Percentiles rank a stretch among this genome's conserved stretches.
Evolutionary conservation across 129 eudicot genomes (phyloP).

Genomic region (Calendula officinalis): DNA sequence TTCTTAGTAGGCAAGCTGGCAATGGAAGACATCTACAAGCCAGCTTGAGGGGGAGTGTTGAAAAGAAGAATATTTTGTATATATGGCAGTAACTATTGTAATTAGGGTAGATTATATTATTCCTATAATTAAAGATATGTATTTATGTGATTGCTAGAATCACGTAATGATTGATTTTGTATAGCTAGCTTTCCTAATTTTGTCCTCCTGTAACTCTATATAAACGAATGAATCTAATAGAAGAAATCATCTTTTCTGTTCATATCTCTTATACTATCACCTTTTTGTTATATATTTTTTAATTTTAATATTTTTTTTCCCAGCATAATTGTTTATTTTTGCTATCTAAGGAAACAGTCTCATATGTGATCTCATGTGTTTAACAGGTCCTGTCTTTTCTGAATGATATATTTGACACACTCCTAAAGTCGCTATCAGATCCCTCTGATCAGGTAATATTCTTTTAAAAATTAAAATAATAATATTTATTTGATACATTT

Average conservation of each 20-base stretch:
- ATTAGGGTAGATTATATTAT: not conserved
- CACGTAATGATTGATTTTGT: not conserved
- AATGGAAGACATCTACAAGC: not conserved
- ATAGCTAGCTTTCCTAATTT: not conserved
- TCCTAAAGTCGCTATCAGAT: constrained; percentile 88
- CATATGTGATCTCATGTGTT: constrained; percentile 26
- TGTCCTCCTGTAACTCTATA: not conserved
- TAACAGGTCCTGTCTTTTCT: constrained; percentile 76
- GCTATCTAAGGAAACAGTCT: constrained; percentile 11
- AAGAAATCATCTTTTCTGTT: not conserved
- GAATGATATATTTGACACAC: constrained; percentile 84
- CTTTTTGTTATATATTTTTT: not conserved
- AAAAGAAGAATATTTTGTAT: not conserved
- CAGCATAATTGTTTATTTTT: not conserved
- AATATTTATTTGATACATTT: not conserved
- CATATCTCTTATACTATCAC: not conserved
- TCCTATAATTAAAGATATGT: not conserved
- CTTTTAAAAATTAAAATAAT: not conserved
- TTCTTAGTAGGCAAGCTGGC: not conserved
- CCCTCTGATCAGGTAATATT: constrained; percentile 86
- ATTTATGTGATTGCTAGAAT: not conserved
- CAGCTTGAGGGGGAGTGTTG: not conserved
- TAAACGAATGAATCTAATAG: not conserved
- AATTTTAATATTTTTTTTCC: not conserved
- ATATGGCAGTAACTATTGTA: not conserved